Evolutionary conservation across 2,329 filamentous ascomycete species (phyloP).

Genomic region (Macroventuria anomochaeta): DNA sequence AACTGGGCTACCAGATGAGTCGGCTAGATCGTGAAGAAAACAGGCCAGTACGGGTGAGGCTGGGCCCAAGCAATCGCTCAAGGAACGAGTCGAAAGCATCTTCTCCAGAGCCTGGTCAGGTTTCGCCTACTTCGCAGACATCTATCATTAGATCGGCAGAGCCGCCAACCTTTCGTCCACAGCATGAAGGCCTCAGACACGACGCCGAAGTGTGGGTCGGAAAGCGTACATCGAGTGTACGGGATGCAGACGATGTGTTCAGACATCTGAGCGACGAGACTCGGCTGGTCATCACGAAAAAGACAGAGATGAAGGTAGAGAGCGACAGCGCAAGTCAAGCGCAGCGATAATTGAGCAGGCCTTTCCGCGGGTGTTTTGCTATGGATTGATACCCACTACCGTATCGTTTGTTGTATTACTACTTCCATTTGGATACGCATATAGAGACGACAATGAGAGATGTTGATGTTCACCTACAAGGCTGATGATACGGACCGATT

Average conservation of each 20-base stretch:
- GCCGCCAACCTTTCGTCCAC: constrained; percentile 32
- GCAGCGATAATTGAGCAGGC: neutral
- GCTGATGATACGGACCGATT: constrained; percentile 6
- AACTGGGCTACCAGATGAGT: constrained; percentile 11
- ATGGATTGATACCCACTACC: constrained; percentile 15
- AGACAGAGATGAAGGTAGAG: constrained; percentile 41
- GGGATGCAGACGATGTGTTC: constrained; percentile 23
- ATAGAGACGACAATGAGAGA: constrained; percentile 9
- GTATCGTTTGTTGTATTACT: constrained; percentile 2
- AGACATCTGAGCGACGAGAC: constrained; percentile 24
- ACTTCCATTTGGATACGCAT: neutral
- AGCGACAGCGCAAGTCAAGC: constrained; percentile 28
- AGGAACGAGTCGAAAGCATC: constrained; percentile 7
- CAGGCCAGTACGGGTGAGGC: neutral
- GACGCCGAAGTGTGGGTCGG: constrained; percentile 35
- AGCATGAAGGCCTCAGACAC: constrained; percentile 25
- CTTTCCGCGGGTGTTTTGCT: constrained; percentile 2
- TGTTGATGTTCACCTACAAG: neutral
- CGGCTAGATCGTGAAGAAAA: constrained; percentile 4
- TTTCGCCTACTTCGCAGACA: constrained; percentile 12
- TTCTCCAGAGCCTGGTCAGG: constrained; percentile 13
- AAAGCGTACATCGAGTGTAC: constrained; percentile 22
- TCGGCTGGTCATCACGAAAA: constrained; percentile 39
- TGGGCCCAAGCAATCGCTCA: neutral
- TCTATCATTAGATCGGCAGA: constrained; percentile 26